Evolutionary conservation across 768 basidiomycete genomes (phyloP), one percentile per base, ranked within the genome.

Genomic region (Lactarius psammicola): DNA sequence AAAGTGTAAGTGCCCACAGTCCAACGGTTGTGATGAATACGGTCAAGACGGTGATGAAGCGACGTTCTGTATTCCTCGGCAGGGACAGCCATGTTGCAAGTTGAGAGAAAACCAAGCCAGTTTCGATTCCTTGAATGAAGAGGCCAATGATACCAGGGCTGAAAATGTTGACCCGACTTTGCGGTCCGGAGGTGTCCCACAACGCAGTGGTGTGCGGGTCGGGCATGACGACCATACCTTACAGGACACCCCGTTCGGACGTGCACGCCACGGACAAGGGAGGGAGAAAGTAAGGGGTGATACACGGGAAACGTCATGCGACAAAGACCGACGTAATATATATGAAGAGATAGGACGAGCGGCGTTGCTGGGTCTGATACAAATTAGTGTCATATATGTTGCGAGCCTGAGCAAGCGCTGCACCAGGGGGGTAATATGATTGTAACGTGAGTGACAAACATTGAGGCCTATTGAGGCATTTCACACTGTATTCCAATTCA

Each of bases 101-200:
- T 38, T 60, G 51, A 10, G 51, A 13, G 58, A 65, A 5, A 13
- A 65, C 31, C 38, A 64, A 20, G n/a, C 57, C 51, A 33, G 31
- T 59, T 34, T 59, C 57, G 38, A 59, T 15, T 11, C 64, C 64
- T 18, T 65, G 64, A 30, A 60, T 28, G 26, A 60, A 46, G 20
- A 65, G 64, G 20, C 64, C 59, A 11, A 65, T 7, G 15, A 55
- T 28, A 18, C 42, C 59, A 23, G 64, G 54, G 3, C 44, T 6
- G 34, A 61, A 26, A 2, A 23, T 20, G 34, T 31, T 31, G 26
- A 10, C n/a, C 8, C 17, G 42, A 28, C 33, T 59, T 34, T 15
- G 23, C 11, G 2, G 3, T 49, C 46, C 23, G 2, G 46, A 26
- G 4, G 0, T 9, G 30, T 9, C 15, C 11, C 40, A 10, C 17